Evolutionary conservation across 192 early-diverging fungal genomes (phyloP), one percentile per base, ranked within the genome.

Genomic region (Coemansia aciculifera): DNA sequence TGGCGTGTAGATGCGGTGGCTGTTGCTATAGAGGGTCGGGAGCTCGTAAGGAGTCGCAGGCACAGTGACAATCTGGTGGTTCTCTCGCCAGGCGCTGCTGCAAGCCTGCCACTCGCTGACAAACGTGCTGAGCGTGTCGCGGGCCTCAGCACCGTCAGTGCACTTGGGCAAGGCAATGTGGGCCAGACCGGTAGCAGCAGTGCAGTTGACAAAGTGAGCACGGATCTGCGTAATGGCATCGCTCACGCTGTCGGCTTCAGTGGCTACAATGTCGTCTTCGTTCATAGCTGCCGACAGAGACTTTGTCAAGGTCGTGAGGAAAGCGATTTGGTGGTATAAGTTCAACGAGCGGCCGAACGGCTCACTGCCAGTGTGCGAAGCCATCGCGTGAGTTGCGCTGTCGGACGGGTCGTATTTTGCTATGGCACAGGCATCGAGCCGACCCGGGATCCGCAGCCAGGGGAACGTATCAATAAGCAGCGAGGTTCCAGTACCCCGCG

Each of bases 391-490:
- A 21, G 29, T 44, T 19, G 54, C 17, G 29, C 19, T 36, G 11
- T 57, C 64, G 39, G 51, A 31, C 5, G 59, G 40, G 15, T 62
- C 59, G 15, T 37, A 27, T 11, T 43, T 59, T 37, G 48, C 67
- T 15, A 81, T 59, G 6, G 73, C 40, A n/a, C 64, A 61, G 32
- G 74, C 74, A 42, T 82, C 79, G 23, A 77, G 64, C 10, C 62
- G 37, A 1, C 79, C 79, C 15, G 79, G 75, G 15, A 59, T 57
- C 39, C 79, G 68, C 27, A 82, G 72, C 79, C 79, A 82, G 19
- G 66, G 72, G 23, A 74, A 77, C 6, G 71, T 71, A 59, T 82
- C 79, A 3, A 82, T 77, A 13, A 82, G 79, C 24, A 77, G 68
- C 34, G 79, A 77, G 15, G 46, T 29, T 3, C 56, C 63, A 1